Evolutionary conservation across 495 filamentous ascomycete genomes (phyloP), one percentile per base, ranked within the genome.

Genomic region (Amniculicola lignicola): DNA sequence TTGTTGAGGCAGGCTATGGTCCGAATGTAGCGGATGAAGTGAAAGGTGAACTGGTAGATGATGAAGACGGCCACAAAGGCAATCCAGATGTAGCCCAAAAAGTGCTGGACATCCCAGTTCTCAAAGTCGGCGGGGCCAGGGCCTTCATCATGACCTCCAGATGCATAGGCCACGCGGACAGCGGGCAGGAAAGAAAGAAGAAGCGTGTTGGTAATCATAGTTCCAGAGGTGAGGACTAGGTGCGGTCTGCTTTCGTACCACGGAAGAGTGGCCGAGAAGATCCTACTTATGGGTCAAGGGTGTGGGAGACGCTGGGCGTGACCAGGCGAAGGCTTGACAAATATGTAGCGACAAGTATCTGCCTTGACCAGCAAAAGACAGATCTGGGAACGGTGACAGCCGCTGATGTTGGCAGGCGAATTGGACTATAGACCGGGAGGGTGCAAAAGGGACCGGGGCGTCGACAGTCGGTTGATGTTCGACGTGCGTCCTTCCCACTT

Each of bases 1-100:
- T 65, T 67, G 60, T 56, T 67, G 40, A 69, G 65, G 57, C 65
- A 67, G 10, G 62, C 46, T 22, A 69, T 39, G 6, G 57, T 65
- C 5, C 67, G 54, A 15, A 69, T 42, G 41, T 69, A 69, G 36
- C 63, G 65, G 19, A 63, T 37, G 24, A 58, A 49, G 51, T 59
- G 51, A 51, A 66, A 59, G 52, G 49, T 43, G 51, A 54, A n/a
- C 24, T 64, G 61, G 51, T 64, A 64, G 45, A 57, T n/a, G 23
- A 57, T 28, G 48, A 64, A 64, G 40, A 50, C 41, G 19, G 24
- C 35, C 21, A 57, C 39, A 31, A 64, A 57, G 15, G 61, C 44
- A 4, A 64, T 41, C 61, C 61, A 64, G 51, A 64, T 59, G 16
- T 40, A 64, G n/a, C 61, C 61, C 37, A 64, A 47, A 27, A 45